Evolutionary conservation across 306 rosid species (phyloP).

Genomic region (Quercus gilva): DNA sequence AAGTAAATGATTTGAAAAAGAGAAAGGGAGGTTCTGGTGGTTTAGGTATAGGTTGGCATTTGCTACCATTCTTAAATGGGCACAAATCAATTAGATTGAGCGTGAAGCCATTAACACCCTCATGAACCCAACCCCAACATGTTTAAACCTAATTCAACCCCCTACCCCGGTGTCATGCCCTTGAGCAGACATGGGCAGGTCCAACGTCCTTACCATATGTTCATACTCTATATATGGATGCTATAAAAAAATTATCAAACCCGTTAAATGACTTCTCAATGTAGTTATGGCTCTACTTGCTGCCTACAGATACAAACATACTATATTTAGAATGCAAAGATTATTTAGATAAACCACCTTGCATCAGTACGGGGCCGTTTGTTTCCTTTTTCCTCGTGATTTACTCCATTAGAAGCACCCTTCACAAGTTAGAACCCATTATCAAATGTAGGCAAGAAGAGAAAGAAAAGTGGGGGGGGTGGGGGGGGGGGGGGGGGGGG

Average conservation of each 20-base stretch:
- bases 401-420: slow-evolving; percentile 55
- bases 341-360: slow-evolving; percentile 37
- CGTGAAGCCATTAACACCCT: not conserved
- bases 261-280: not conserved
- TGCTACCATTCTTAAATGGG: too few relatives aligned
- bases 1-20: not conserved
- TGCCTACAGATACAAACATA: not conserved
- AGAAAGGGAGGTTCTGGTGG: not conserved
- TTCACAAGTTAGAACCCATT: slow-evolving; percentile 22
- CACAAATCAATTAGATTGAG: not conserved
- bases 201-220: not conserved
- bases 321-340: not conserved
- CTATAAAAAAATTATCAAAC: not conserved
- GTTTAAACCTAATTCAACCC: not conserved
- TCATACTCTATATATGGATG: not conserved
- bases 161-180: too few relatives aligned
- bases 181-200: not conserved
- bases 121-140: not conserved
- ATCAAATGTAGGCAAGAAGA: not conserved
- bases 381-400: slow-evolving; percentile 53
- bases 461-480: not conserved
- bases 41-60: not conserved
- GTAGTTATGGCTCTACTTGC: not conserved
- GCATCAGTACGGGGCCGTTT: slow-evolving; percentile 42
- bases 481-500: not conserved